Evolutionary conservation across 495 filamentous ascomycete species (phyloP).

Genomic region (Penicillium macrosclerotiorum): DNA sequence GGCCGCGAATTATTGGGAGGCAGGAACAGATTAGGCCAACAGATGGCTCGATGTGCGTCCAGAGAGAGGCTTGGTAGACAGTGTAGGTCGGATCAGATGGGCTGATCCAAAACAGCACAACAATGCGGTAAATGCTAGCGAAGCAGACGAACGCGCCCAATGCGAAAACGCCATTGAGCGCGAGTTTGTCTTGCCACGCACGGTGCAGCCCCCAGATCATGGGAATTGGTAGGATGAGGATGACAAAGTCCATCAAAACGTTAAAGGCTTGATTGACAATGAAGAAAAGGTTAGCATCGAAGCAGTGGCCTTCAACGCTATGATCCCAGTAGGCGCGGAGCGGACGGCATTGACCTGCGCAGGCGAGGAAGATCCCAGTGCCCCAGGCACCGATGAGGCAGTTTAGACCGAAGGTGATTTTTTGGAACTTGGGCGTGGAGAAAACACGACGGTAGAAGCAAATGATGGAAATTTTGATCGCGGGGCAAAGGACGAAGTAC

Average conservation of each 20-base stretch:
- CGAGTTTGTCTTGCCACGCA: constrained; percentile 43
- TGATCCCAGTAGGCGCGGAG: constrained; percentile 42
- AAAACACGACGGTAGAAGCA: constrained; percentile 50
- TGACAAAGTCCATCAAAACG: constrained; percentile 43
- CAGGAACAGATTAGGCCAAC: constrained; percentile 57
- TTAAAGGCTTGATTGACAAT: constrained; percentile 47
- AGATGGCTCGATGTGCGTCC: constrained; percentile 58
- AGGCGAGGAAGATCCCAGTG: constrained; percentile 35
- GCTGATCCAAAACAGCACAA: constrained; percentile 55
- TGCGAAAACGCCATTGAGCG: constrained; percentile 46
- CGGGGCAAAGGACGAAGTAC: constrained; percentile 41
- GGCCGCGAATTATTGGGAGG: constrained; percentile 55
- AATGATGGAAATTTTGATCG: constrained; percentile 45
- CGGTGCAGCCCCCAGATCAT: constrained; percentile 48
- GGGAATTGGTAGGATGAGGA: constrained; percentile 38
- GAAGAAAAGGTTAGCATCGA: constrained; percentile 36
- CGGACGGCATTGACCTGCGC: constrained; percentile 43
- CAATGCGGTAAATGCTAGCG: constrained; percentile 50
- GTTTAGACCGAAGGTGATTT: constrained; percentile 28
- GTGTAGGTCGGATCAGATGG: constrained; percentile 44
- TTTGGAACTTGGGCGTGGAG: constrained; percentile 37
- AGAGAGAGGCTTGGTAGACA: constrained; percentile 51
- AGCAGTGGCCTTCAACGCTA: constrained; percentile 32
- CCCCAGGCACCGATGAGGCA: constrained; percentile 36
- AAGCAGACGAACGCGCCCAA: constrained; percentile 49